Evolutionary conservation across 2,329 filamentous ascomycete genomes (phyloP), one percentile per base, ranked within the genome.

Genomic region (Colletotrichum truncatum): DNA sequence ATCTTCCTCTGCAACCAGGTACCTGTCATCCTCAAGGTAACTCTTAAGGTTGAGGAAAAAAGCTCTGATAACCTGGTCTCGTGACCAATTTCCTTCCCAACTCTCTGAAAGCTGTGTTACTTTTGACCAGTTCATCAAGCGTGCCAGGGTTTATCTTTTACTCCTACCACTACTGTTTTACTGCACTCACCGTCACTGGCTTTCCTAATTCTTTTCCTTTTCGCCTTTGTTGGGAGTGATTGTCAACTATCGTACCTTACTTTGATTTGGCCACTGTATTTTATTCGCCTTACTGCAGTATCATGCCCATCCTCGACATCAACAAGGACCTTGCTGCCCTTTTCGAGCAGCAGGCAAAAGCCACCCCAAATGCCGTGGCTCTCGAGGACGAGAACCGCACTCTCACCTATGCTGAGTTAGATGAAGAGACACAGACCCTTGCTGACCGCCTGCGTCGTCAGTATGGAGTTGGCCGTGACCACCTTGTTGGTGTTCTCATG

Each of bases 351-450:
- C 92, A 95, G 81, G 92, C 87, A 57, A 81, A 85, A 68, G 83
- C 84, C 25, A 92, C 91, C 1, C 92, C 92, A 5, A 81, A 92
- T 77, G 87, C 88, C 32, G 75, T 91, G 72, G 92, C 92, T 18
- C 79, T 94, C 59, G 91, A 94, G 75, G 92, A 94, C 77, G 90
- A 89, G 68, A 81, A 79, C 38, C 81, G 82, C 63, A 86, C 81
- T 52, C 89, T 92, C 74, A 93, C 91, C 52, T 95, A 95, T 76
- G 84, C 85, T 48, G 85, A 93, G 80, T 85, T 95, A 62, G 90
- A 93, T 73, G 77, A 83, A 51, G 87, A 89, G 75, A 91, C 92
- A 46, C 85, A 85, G 64, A 79, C 80, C n/a, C 86, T 94, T 61
- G 85, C 91, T 60, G 80, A 82, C 70, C 86, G 85, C 46, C 85